These are phyloP conservation scores for Pecoramyces ruminantium DNA, from an alignment of 192 early-diverging fungal genomes.

Conservation along the genomic window DNA sequence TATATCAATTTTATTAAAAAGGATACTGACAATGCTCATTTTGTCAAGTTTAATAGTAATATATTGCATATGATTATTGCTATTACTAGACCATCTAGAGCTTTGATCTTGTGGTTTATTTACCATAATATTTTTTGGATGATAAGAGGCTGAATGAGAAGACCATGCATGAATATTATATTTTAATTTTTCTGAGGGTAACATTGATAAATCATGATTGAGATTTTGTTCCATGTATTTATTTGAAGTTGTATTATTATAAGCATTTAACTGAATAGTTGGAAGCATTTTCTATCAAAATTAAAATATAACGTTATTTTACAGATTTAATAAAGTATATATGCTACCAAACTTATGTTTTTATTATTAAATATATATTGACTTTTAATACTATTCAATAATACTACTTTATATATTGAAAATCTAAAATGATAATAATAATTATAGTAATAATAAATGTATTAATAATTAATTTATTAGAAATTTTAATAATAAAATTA, in stretches of 20 bases:
- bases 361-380: too few relatives aligned
- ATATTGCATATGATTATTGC: conserved; percentile 80
- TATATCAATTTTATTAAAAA: background rate
- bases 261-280: background rate
- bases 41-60: conserved; percentile 75
- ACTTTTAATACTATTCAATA: too few relatives aligned
- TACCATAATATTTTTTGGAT: conserved; percentile 65
- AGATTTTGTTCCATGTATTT: background rate
- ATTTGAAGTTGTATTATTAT: background rate
- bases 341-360: too few relatives aligned
- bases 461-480: too few relatives aligned
- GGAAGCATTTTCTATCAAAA: background rate
- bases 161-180: conserved; percentile 62
- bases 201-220: background rate
- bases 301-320: too few relatives aligned
- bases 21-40: conserved; percentile 65
- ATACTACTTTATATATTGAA: too few relatives aligned
- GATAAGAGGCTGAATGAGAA: conserved; percentile 65
- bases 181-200: conserved; percentile 6
- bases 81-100: conserved; percentile 76
- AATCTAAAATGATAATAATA: too few relatives aligned
- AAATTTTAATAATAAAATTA: too few relatives aligned
- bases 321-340: too few relatives aligned
- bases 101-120: conserved; percentile 75
- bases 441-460: too few relatives aligned